Evolutionary conservation across 2,329 filamentous ascomycete species (phyloP), one percentile per base, ranked within the genome.

Genomic region (Chrysoporthe puriensis): DNA sequence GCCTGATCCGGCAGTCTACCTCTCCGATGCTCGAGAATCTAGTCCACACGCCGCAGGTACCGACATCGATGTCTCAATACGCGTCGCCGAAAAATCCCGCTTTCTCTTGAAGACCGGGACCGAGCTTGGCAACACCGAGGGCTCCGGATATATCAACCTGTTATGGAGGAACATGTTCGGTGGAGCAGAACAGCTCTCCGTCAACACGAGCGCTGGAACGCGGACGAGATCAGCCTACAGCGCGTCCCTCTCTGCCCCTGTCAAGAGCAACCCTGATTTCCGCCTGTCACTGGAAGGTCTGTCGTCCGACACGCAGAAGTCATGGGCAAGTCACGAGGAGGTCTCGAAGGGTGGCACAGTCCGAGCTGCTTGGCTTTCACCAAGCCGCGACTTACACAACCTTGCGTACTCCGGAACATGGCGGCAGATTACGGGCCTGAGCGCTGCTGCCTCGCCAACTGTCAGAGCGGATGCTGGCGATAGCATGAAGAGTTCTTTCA

Each of bases 271-370:
- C 76, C 94, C 96, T 0, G 90, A 97, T 76, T 82, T 93, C 73
- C 87, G 91, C 69, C 83, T 94, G 70, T 90, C 95, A 72, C 74
- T 97, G 69, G 94, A 97, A 72, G 94, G 87, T 1, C 83, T 97
- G 57, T 90, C 91, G 11, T 97, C 92, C 70, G 90, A 93, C 57
- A 96, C 93, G 0, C 87, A 95, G 70, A 97, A 98, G 80, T 87
- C 90, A 14, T 98, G 93, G 92, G 94, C 96, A 32, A 96, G 92
- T 71, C 95, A 99, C 76, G 95, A 98, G 74, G 95, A 99, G 79
- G 89, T 90, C 3, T 81, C 96, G 26, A 92, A 90, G 75, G 94
- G 94, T 18, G 93, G 87, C 26, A 90, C 88, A 73, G 82, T 91
- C 14, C 94, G 92, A 72, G 83, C 97, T 52, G 88, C 89, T 50